phyloP scores from a whole-genome alignment of 1,284 basidiomycete genomes.

The Puccinia hordei region DNA sequence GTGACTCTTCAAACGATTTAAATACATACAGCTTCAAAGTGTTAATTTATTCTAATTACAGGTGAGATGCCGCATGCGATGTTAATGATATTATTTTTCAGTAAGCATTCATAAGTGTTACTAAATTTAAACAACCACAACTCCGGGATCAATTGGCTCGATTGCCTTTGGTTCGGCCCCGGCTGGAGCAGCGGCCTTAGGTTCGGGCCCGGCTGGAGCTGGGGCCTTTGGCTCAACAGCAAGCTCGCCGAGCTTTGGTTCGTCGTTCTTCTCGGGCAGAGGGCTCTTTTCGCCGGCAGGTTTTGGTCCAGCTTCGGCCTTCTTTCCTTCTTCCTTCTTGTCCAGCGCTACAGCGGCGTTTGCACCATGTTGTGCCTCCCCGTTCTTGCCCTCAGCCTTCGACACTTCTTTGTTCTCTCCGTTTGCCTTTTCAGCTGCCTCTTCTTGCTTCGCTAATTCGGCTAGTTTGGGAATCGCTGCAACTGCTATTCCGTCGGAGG shows the following conservation, averaged over 20 bases:
- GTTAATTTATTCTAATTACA: no score
- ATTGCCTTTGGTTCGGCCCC: no score
- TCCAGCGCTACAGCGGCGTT: no score
- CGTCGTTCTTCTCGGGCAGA: neutral
- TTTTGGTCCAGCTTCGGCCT: neutral
- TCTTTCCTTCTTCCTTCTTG: neutral
- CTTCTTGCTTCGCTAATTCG: neutral
- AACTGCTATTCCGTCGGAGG: neutral
- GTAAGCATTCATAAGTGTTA: no score
- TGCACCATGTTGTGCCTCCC: neutral
- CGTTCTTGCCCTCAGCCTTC: neutral
- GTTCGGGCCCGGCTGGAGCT: neutral
- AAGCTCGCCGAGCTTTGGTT: neutral
- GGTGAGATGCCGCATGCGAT: neutral
- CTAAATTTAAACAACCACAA: no score
- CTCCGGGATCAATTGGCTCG: neutral
- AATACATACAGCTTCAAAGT: no score
- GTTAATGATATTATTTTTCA: no score
- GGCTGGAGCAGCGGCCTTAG: no score
- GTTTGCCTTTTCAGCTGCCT: neutral
- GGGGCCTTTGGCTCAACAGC: neutral
- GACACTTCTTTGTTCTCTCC: neutral
- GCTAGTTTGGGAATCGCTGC: conserved; percentile 25
- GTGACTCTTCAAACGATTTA: no score
- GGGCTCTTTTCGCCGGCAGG: neutral